These are phyloP conservation scores for Boeremia lycopersici DNA, from an alignment of 2,329 filamentous ascomycete genomes.

Conservation along the genomic window DNA sequence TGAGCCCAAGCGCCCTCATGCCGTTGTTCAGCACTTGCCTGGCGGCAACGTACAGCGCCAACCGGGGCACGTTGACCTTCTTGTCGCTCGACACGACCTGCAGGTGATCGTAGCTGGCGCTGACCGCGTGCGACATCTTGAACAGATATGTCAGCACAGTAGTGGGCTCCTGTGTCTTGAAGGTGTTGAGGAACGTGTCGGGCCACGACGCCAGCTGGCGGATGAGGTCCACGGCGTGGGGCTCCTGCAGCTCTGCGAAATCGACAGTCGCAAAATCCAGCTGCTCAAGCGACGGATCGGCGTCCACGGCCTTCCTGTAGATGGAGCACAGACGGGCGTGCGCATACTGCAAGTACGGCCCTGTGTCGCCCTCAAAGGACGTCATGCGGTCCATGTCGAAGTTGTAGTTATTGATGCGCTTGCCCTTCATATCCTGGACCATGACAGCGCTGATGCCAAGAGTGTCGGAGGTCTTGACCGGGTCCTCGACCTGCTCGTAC, in stretches of 20 bases:
- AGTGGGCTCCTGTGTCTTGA: conserved; percentile 80
- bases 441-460: conserved; percentile 94
- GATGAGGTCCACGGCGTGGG: conserved; percentile 74
- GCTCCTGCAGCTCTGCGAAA: conserved; percentile 70
- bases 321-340: conserved; percentile 51
- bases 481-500: conserved; percentile 87
- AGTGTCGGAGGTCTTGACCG: conserved; percentile 79
- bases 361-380: conserved; percentile 83
- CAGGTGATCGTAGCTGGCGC: conserved; percentile 80
- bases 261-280: conserved; percentile 72
- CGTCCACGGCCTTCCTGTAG: conserved; percentile 58
- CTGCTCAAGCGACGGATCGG: conserved; percentile 53
- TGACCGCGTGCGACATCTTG: conserved; percentile 83
- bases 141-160: conserved; percentile 76
- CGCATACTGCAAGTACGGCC: conserved; percentile 84
- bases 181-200: conserved; percentile 80
- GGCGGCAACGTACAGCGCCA: conserved; percentile 73
- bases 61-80: conserved; percentile 70
- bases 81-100: conserved; percentile 80
- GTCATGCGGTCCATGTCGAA: conserved; percentile 85
- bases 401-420: conserved; percentile 73
- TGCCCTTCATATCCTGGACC: conserved; percentile 97
- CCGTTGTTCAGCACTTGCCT: conserved; percentile 79
- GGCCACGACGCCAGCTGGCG: conserved; percentile 83
- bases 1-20: conserved; percentile 80